A percentile compares a stretch with the other conserved stretches of the same genome.
phyloP scores from a whole-genome alignment of 2,329 filamentous ascomycete genomes.

The Sphaerostilbella broomeana region DNA sequence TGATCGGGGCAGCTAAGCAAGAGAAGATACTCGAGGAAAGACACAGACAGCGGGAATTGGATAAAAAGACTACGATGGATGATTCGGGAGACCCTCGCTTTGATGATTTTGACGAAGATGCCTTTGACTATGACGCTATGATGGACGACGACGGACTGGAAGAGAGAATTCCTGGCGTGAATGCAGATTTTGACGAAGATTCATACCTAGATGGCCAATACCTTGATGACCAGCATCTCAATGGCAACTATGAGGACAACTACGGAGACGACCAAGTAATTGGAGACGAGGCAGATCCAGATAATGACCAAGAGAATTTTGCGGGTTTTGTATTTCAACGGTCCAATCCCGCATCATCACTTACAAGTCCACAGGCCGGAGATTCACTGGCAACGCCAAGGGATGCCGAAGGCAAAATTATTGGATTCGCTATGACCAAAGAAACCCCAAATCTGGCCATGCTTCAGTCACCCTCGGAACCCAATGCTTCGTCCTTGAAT shows the following conservation, averaged over 20 bases:
- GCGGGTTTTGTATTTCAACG: slow-evolving; percentile 53
- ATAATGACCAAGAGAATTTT: slow-evolving; percentile 55
- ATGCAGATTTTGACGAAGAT: slow-evolving; percentile 41
- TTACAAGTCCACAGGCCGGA: slow-evolving; percentile 44
- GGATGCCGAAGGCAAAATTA: slow-evolving; percentile 45
- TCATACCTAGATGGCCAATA: slow-evolving; percentile 34
- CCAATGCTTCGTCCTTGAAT: not conserved
- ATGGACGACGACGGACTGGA: slow-evolving; percentile 60
- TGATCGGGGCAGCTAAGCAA: slow-evolving; percentile 61
- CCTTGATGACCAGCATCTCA: slow-evolving; percentile 23
- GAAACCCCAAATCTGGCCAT: slow-evolving; percentile 30
- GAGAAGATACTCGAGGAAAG: slow-evolving; percentile 67
- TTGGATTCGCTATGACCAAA: slow-evolving; percentile 50
- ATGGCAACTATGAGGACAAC: slow-evolving; percentile 23
- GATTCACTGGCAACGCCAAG: slow-evolving; percentile 46
- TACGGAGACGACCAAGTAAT: slow-evolving; percentile 8
- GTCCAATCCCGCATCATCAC: slow-evolving; percentile 44
- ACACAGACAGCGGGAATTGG: slow-evolving; percentile 60
- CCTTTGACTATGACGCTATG: slow-evolving; percentile 56
- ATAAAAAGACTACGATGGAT: slow-evolving; percentile 42
- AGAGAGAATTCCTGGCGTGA: slow-evolving; percentile 57
- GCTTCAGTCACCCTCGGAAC: slow-evolving; percentile 10
- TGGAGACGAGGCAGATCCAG: slow-evolving; percentile 35
- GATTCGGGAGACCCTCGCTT: slow-evolving; percentile 45
- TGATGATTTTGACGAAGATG: slow-evolving; percentile 57